Evolutionary conservation across 2,329 filamentous ascomycete species (phyloP), one percentile per base, ranked within the genome.

Genomic region (Amauroascus niger): DNA sequence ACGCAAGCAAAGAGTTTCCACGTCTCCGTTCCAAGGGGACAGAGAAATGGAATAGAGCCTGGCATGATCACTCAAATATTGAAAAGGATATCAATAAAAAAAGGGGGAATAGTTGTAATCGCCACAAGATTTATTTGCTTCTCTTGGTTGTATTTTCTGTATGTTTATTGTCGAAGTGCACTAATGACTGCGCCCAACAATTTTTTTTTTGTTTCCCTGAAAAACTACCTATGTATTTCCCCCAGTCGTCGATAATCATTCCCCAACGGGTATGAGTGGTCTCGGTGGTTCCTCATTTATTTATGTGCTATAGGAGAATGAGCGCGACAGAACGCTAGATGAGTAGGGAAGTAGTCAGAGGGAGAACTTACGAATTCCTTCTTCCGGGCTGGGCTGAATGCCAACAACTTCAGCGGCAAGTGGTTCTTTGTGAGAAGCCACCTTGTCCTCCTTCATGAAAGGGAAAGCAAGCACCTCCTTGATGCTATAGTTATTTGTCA

Each of bases 401-500:
- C 75, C 80, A 28, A 76, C 79, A 53, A 83, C 76, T 71, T 87
- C 83, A 1, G 81, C 83, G 11, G 81, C 81, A 57, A 74, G 67
- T 65, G 69, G 71, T 56, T 61, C 55, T 32, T 59, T 58, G 60
- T 69, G 69, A 53, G 72, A 71, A 45, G 62, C 60, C 1, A 67
- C 67, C 67, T 78, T 77, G 70, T 91, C 86, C 49, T 91, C 87
- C 81, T 95, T 95, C 88, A 98, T 95, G 75, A 96, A 91, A 9
- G 93, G 93, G 82, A 98, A 98, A 7, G 91, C 83, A 58, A 97
- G 74, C 2, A 97, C 91, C 73, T 98, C 93, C 73, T 93, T 90
- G 70, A 98, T 98, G 63, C 82, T 87, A 76, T 95, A 93, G 74
- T 95, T 87, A 73, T 97, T 83, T 47, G 91, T 95, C 71, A 97